A percentile compares a stretch with the other conserved stretches of the same genome.
phyloP scores from a whole-genome alignment of 202 grass and related monocot species.

The Panicum hallii region DNA sequence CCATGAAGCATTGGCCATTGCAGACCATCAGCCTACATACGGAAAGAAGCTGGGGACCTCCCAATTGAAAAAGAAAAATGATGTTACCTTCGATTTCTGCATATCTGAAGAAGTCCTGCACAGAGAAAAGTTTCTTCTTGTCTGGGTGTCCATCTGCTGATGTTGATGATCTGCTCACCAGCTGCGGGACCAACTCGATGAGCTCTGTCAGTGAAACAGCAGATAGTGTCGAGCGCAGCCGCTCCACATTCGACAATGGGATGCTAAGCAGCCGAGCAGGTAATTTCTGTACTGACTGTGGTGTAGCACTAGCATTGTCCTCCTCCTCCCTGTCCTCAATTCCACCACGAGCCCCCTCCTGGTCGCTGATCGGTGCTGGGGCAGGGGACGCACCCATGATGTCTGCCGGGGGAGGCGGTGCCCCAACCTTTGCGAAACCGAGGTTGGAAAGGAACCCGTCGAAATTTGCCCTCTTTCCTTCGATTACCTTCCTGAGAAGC shows the following conservation, averaged over 20 bases:
- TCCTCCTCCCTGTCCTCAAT: constrained; percentile 44
- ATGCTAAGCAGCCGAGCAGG: constrained; percentile 71
- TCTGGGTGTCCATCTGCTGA: constrained; percentile 70
- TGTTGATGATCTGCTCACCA: constrained; percentile 63
- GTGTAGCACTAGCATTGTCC: constrained; percentile 27
- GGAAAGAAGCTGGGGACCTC: constrained; percentile 22
- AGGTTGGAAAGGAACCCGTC: constrained; percentile 83
- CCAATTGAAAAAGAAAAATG: not conserved
- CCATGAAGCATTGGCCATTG: not conserved
- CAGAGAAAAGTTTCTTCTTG: constrained; percentile 98
- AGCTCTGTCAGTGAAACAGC: constrained; percentile 76
- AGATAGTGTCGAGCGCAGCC: constrained; percentile 76
- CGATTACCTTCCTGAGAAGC: constrained; percentile 60
- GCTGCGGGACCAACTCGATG: constrained; percentile 76
- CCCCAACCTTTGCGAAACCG: constrained; percentile 75
- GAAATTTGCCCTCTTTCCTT: constrained; percentile 80
- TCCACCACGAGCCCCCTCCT: constrained; percentile 24
- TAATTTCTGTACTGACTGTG: constrained; percentile 56
- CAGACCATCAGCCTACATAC: not conserved
- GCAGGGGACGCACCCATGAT: constrained; percentile 44
- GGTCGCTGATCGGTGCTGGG: constrained; percentile 27
- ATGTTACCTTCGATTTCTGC: constrained; percentile 79
- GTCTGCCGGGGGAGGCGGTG: constrained; percentile 45
- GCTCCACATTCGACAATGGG: constrained; percentile 91
- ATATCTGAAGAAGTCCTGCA: constrained; percentile 97